Conservation (phyloP, 495 filamentous ascomycete genomes). For the Pyrenula aspistea region DNA sequence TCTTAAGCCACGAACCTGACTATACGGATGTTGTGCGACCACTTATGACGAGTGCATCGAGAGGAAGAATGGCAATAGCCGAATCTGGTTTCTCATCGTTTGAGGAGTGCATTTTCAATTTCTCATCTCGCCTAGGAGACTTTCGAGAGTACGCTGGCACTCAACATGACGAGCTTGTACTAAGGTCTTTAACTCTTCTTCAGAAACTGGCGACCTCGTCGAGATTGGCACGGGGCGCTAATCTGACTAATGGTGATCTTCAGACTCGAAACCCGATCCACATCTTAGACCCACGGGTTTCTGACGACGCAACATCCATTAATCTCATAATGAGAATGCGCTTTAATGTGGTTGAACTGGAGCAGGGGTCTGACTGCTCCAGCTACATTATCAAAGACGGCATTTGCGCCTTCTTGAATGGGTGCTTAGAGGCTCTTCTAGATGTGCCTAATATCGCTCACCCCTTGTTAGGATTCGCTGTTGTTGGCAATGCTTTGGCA, state of each 20-base stretch:
- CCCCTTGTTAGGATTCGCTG: slow-evolving; percentile 77
- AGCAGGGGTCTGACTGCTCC: slow-evolving; percentile 45
- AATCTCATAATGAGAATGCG: slow-evolving; percentile 55
- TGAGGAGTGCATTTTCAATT: slow-evolving; percentile 81
- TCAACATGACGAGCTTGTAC: slow-evolving; percentile 60
- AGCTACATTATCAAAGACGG: slow-evolving; percentile 65
- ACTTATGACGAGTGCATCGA: slow-evolving; percentile 44
- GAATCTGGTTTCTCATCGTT: slow-evolving; percentile 71
- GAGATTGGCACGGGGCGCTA: slow-evolving; percentile 49
- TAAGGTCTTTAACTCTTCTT: slow-evolving; percentile 66
- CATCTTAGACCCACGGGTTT: slow-evolving; percentile 57
- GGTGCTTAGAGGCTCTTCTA: slow-evolving; percentile 56
- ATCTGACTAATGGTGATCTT: slow-evolving; percentile 29
- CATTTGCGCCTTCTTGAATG: slow-evolving; percentile 72
- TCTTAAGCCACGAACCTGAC: slow-evolving; percentile 79
- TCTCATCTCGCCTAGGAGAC: slow-evolving; percentile 61
- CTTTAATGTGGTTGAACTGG: slow-evolving; percentile 47
- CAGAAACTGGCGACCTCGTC: slow-evolving; percentile 74
- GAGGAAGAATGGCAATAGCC: slow-evolving; percentile 36
- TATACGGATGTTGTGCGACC: slow-evolving; percentile 81
- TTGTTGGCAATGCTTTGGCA: slow-evolving; percentile 51
- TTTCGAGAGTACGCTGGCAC: slow-evolving; percentile 76
- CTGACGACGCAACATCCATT: slow-evolving; percentile 55
- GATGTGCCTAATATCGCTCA: slow-evolving; percentile 76
- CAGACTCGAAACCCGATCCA: slow-evolving; percentile 63